Base-by-base conservation (phyloP, 768 basidiomycete genomes). In the Amanita pseudoporphyria region DNA sequence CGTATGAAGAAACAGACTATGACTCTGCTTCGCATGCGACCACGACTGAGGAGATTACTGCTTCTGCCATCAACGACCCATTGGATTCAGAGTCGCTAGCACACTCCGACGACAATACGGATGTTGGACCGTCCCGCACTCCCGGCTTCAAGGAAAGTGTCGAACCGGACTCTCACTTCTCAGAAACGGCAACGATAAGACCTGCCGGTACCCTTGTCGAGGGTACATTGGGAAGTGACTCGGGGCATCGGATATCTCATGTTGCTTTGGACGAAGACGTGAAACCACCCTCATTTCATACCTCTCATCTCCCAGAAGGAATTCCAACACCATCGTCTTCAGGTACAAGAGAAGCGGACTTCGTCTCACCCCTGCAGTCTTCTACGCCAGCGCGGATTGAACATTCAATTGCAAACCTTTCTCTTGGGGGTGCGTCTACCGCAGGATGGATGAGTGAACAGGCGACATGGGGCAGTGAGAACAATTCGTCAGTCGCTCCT, bases 101-200 rank as follows among this genome's bases (percentile, higher is more conserved):
- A 22, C 62, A 62, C 41, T 58, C 63, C 5, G 64, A 64, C 39
- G 68, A 66, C 35, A 61, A 63, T 19, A 51, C 51, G 16, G 35
- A 37, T 9, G 18, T 42, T 50, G 40, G 49, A 55, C 36, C 54
- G 58, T 13, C 22, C 3, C 42, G 24, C 7, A 65, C 69, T 9
- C 74, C 76, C n/a, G 79, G 79, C 5, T 79, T 80, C 63, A 72
- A 70, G 55, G 73, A 79, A 62, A 76, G 75, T 55, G 53, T 77
- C 52, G 60, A 67, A 53, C 47, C 21, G 26, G 22, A 47, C 16
- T 13, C 59, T 49, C 58, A 60, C 36, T 70, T 68, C 56, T 71
- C 70, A 28, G 71, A 75, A 60, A 72, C 65, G 26, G 69, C 68
- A 30, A 69, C 67, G 37, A 70, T 73, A 55, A 55, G 73, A 57